phyloP scores from a whole-genome alignment of 306 rosid species.

The Lagenaria siceraria region DNA sequence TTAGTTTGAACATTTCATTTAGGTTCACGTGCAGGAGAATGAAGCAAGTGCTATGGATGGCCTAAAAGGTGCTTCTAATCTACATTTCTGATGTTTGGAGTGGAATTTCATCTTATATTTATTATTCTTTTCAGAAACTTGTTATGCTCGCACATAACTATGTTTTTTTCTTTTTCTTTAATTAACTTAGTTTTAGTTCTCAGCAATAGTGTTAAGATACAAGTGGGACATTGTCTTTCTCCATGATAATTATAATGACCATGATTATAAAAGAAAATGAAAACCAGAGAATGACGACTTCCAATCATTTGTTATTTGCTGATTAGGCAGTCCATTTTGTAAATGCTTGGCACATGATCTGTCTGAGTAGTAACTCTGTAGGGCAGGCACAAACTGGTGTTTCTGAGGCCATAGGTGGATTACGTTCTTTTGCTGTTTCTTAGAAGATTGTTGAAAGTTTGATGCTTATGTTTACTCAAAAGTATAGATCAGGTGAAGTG shows the following conservation, averaged over 20 bases:
- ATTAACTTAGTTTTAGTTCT: not conserved
- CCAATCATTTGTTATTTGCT: not conserved
- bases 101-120: not conserved
- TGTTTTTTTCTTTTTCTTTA: not conserved
- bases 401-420: not conserved
- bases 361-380: slow-evolving; percentile 5
- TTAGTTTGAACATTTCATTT: slow-evolving; percentile 19
- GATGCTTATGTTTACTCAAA: not conserved
- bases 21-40: slow-evolving; percentile 82
- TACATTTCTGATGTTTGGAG: slow-evolving; percentile 8
- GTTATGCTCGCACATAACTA: not conserved
- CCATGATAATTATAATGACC: not conserved
- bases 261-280: not conserved
- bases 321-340: not conserved
- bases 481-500: not conserved
- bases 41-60: slow-evolving; percentile 51
- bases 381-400: not conserved
- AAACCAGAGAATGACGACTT: not conserved
- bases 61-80: slow-evolving; percentile 43
- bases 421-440: not conserved
- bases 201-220: not conserved
- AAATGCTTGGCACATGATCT: not conserved
- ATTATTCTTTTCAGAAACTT: not conserved
- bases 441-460: not conserved
- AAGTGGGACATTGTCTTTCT: not conserved